Evolutionary conservation across 768 basidiomycete species (phyloP).

Genomic region (Suillus weaverae): DNA sequence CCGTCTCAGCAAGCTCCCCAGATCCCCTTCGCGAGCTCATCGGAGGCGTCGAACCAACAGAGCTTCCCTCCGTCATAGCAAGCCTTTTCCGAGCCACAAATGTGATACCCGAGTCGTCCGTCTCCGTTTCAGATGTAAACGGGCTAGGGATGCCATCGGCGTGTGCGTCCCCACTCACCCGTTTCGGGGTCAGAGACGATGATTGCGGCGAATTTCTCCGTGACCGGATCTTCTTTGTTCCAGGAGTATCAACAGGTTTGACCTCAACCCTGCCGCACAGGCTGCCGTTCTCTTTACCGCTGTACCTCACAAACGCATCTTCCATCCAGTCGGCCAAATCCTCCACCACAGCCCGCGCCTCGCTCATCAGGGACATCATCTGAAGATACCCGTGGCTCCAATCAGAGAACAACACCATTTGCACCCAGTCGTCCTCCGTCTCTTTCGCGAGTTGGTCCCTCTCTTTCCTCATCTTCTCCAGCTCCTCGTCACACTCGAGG

Average conservation of each 20-base stretch:
- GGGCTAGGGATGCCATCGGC: constrained; percentile 26
- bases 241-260: constrained; percentile 17
- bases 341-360: constrained; percentile 75
- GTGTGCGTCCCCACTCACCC: constrained; percentile 5
- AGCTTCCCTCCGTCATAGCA: constrained; percentile 8
- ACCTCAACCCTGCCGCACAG: constrained; percentile 11
- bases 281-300: constrained; percentile 27
- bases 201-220: constrained; percentile 24
- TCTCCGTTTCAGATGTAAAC: constrained; percentile 57
- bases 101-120: constrained; percentile 68
- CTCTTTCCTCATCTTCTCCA: constrained; percentile 53
- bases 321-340: constrained; percentile 92
- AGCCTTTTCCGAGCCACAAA: constrained; percentile 62
- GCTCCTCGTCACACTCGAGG: constrained; percentile 26
- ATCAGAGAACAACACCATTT: constrained; percentile 88
- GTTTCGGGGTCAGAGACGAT: constrained; percentile 22
- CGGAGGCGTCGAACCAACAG: constrained; percentile 27
- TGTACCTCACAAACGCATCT: constrained; percentile 57
- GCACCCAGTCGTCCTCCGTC: constrained; percentile 92
- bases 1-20: constrained; percentile 18
- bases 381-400: constrained; percentile 98
- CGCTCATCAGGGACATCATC: constrained; percentile 86
- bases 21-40: constrained; percentile 21
- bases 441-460: constrained; percentile 61
- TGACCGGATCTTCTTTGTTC: constrained; percentile 27